phyloP scores from a whole-genome alignment of 768 basidiomycete genomes.

The Coprinellus aureogranulatus region DNA sequence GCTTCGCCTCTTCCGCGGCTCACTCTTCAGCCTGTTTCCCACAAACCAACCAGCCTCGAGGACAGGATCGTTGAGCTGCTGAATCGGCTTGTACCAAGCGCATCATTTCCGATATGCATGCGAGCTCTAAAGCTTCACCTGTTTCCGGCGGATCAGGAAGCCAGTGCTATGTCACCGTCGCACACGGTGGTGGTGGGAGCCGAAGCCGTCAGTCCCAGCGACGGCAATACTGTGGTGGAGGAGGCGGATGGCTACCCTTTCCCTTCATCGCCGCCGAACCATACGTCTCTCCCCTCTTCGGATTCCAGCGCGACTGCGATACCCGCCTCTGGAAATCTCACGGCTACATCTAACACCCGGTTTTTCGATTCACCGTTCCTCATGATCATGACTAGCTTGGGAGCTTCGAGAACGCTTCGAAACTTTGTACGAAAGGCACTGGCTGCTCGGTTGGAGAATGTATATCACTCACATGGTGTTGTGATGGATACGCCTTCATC shows the following conservation, averaged over 20 bases:
- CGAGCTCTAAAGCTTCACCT: slow-evolving; percentile 59
- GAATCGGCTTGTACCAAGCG: slow-evolving; percentile 57
- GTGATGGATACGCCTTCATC: slow-evolving; percentile 13
- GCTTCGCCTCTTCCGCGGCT: slow-evolving; percentile 67
- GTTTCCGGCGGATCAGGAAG: slow-evolving; percentile 39
- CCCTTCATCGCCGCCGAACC: neutral
- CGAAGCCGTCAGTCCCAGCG: too few relatives aligned
- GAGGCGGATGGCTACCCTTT: neutral
- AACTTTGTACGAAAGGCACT: slow-evolving; percentile 62
- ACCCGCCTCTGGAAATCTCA: neutral
- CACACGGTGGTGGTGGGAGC: neutral
- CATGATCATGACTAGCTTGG: slow-evolving; percentile 47
- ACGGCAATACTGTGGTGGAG: too few relatives aligned
- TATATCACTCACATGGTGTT: slow-evolving; percentile 51
- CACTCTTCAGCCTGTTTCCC: slow-evolving; percentile 45
- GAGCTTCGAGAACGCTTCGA: slow-evolving; percentile 62
- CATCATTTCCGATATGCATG: slow-evolving; percentile 65
- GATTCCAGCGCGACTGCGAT: neutral
- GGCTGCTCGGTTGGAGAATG: slow-evolving; percentile 59
- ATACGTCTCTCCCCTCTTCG: neutral
- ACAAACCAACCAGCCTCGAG: slow-evolving; percentile 42
- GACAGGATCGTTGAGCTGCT: slow-evolving; percentile 57
- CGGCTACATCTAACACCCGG: neutral
- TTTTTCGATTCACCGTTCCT: slow-evolving; percentile 21
- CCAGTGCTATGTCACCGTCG: slow-evolving; percentile 5